Evolutionary conservation across 2,329 filamentous ascomycete species (phyloP).

Genomic region (Ilyonectria sp.): DNA sequence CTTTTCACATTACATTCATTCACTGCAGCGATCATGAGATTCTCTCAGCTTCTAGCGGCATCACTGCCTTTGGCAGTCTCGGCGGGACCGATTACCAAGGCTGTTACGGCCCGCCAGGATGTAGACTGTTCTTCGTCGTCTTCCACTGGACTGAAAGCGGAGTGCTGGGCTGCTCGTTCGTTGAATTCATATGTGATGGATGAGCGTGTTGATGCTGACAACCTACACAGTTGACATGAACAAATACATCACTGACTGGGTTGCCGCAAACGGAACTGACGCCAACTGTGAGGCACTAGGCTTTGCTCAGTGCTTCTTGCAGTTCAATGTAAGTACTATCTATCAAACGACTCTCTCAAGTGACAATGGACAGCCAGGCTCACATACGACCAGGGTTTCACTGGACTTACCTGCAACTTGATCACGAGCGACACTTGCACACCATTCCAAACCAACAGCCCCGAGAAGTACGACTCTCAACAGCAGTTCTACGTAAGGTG

Average conservation of each 20-base stretch:
- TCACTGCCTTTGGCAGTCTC: conserved; percentile 3
- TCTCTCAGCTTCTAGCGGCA: not conserved
- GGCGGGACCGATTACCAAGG: not conserved
- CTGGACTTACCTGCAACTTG: conserved; percentile 45
- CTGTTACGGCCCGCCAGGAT: not conserved
- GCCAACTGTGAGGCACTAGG: conserved; percentile 45
- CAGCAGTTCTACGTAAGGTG: conserved; percentile 46
- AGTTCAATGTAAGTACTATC: conserved; percentile 38
- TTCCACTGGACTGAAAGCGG: conserved; percentile 38
- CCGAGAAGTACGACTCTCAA: conserved; percentile 37
- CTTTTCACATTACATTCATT: not conserved
- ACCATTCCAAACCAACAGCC: conserved; percentile 31
- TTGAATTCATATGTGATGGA: not conserved
- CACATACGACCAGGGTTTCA: conserved; percentile 27
- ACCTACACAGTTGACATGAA: conserved; percentile 35
- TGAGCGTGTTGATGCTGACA: not conserved
- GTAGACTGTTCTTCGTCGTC: conserved; percentile 23
- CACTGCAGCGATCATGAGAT: not conserved
- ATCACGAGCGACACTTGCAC: conserved; percentile 46
- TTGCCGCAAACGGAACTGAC: conserved; percentile 44
- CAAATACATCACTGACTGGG: conserved; percentile 45
- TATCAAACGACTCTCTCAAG: too few relatives aligned
- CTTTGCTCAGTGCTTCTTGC: conserved; percentile 48
- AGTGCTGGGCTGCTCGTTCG: conserved; percentile 39
- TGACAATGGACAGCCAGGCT: not conserved